These are phyloP conservation scores for Suillus alpinus DNA, from an alignment of 768 basidiomycete genomes.

Conservation along the genomic window DNA sequence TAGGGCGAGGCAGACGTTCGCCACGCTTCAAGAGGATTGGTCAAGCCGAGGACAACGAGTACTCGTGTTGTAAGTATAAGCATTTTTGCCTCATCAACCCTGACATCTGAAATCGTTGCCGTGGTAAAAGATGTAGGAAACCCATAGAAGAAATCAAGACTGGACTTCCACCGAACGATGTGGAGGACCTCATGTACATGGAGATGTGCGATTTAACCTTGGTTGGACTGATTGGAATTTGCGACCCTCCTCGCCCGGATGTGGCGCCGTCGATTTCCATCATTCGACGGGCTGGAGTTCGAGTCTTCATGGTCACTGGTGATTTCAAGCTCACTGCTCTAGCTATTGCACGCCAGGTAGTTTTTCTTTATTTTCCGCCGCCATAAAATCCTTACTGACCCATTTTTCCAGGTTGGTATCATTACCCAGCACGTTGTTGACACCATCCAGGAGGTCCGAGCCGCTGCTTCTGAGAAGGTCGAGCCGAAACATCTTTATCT, in stretches of 20 bases:
- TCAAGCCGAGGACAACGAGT: constrained; percentile 46
- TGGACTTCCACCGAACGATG: constrained; percentile 6
- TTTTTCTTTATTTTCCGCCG: constrained; percentile 10
- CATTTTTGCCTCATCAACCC: not conserved
- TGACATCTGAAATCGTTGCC: not conserved
- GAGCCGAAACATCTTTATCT: constrained; percentile 5
- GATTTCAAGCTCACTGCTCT: constrained; percentile 47
- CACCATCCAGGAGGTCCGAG: constrained; percentile 18
- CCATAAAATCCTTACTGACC: not conserved
- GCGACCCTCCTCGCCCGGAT: constrained; percentile 49
- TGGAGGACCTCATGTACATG: constrained; percentile 33
- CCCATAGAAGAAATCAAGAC: constrained; percentile 6
- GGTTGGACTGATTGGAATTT: constrained; percentile 46
- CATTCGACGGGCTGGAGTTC: constrained; percentile 45
- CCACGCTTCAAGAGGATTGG: constrained; percentile 31
- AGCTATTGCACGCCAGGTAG: constrained; percentile 41
- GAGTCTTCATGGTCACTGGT: constrained; percentile 49
- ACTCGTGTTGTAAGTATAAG: constrained; percentile 31
- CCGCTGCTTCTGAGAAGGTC: constrained; percentile 17
- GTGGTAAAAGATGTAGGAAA: constrained; percentile 2
- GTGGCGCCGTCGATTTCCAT: constrained; percentile 40
- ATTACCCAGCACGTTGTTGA: constrained; percentile 32
- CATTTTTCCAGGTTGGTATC: constrained; percentile 30
- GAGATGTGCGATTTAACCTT: constrained; percentile 36
- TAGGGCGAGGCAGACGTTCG: constrained; percentile 10